Base-by-base conservation (phyloP, 805 yeast species). In the Candida germanica region DNA sequence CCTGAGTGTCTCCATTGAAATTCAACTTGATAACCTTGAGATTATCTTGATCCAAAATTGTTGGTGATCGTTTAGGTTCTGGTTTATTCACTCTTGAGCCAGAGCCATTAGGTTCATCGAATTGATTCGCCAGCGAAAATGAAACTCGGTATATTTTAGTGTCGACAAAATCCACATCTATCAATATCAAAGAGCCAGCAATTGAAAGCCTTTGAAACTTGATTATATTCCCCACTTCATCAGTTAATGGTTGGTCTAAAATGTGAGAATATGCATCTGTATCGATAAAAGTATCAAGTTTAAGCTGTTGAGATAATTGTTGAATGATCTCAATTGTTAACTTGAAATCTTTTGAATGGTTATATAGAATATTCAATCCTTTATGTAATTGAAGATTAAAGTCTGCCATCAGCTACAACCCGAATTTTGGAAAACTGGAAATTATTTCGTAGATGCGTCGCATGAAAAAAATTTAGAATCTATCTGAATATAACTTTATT, bases 231-330 rank as follows among this genome's bases (percentile, higher is more conserved):
- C 44, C 46, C 11, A 22, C 26, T 16, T 31, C 32, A 26, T 44
- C 48, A 18, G 24, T 35, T 13, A 44, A 38, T 8, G 46, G 40
- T 31, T 45, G 53, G 20, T 50, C 49, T 14, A 45, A 38, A n/a
- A 43, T 44, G 33, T 50, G 53, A 6, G 62, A 40, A 33, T 56
- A 51, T 5, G 60, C 59, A 31, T 62, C 60, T 21, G 59, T 55
- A 40, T 67, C 73, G 32, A 64, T 53, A 36, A 64, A 67, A 1
- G 73, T 67, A 38, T 67, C 73, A 7, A 67, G 49, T 30, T 54
- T 58, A 43, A 67, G 52, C 36, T 58, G 64, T 36, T 64, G 67
- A 12, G 72, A 67, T 23, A 67, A 51, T 28, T 58, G 57, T 41
- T 64, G 70, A 17, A 67, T 50, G 29, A 64, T 44, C 22, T 66